Evolutionary conservation across 331 rosid genomes (phyloP).

Genomic region (Arachis monticola): DNA sequence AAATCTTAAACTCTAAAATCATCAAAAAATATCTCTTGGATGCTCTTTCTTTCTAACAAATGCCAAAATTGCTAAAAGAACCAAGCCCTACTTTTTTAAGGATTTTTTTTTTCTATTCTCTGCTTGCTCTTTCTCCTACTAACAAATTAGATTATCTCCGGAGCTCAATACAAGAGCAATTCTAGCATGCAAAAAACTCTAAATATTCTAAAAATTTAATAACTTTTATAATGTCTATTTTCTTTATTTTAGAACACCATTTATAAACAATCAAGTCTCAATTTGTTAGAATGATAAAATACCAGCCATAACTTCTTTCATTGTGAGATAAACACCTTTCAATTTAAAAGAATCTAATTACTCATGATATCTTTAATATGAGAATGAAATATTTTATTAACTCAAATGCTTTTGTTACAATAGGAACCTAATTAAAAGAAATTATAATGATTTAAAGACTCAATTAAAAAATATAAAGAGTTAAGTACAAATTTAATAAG

Average conservation of each 20-base stretch:
- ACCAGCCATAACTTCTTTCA: constrained; percentile 86
- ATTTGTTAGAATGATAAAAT: constrained; percentile 62
- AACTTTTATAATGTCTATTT: constrained; percentile 27
- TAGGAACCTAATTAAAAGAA: no score
- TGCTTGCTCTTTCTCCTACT: neutral
- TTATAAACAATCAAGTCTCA: constrained; percentile 47
- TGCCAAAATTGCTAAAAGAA: constrained; percentile 20
- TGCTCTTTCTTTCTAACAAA: constrained; percentile 26
- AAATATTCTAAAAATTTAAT: constrained; percentile 1
- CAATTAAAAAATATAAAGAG: no score
- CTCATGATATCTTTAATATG: no score
- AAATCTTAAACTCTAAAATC: no score
- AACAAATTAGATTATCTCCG: no score
- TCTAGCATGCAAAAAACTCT: constrained; percentile 12
- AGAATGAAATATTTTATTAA: no score
- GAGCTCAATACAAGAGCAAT: constrained; percentile 7
- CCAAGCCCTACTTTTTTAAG: constrained; percentile 18
- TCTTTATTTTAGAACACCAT: constrained; percentile 11
- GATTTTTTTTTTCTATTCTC: neutral
- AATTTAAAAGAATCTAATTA: constrained; percentile 66
- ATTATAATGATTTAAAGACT: no score
- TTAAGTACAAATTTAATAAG: no score
- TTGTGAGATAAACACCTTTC: constrained; percentile 81
- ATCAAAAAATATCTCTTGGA: constrained; percentile 12
- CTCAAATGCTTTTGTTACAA: no score